Evolutionary conservation across 2,329 filamentous ascomycete species (phyloP), one percentile per base, ranked within the genome.

Genomic region (Ceratocystis papillata): DNA sequence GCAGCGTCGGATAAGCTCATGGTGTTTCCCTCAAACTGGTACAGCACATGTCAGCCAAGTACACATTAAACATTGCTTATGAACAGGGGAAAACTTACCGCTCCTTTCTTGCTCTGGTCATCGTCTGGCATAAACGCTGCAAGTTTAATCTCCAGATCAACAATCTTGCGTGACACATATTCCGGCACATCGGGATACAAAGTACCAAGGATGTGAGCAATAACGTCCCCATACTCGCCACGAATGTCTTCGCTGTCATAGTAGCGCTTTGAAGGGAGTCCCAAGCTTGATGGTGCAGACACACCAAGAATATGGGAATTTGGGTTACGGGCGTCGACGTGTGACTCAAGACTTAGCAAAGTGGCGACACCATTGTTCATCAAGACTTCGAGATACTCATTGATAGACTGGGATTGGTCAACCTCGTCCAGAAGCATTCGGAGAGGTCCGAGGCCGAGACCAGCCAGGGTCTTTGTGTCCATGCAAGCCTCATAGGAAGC

Each of bases 401-500:
- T 73, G 30, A 74, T 69, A 50, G 72, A 66, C 7, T 71, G 70
- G 8, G 69, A 59, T 41, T 72, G 71, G 30, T 74, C 70, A 45
- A 87, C 74, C 60, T 81, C 74, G 17, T 79, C 73, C n/a, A 89
- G 75, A 8, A 88, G 74, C 3, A 79, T 73, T n/a, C 79, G 72
- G 50, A 90, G 73, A 2, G 86, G 86, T 67, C 78, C 72, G 5
- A 80, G 75, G 1, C 85, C 87, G 10, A 78, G 72, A 55, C 80
- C 73, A 69, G 81, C 79, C 63, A 88, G 80, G 7, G 76, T 74
- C 7, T 80, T 76, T 71, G 86, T 81, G 70, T 89, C 79, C 73
- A 87, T 80, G 71, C 87, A 90, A 37, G 86, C 81, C 68, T 83
- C 76, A 70, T 89, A 90, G 0, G 80, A 82, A 57, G 79, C 75